Conservation (phyloP, 1,284 basidiomycete species). For the Leucoagaricus sp. region DNA sequence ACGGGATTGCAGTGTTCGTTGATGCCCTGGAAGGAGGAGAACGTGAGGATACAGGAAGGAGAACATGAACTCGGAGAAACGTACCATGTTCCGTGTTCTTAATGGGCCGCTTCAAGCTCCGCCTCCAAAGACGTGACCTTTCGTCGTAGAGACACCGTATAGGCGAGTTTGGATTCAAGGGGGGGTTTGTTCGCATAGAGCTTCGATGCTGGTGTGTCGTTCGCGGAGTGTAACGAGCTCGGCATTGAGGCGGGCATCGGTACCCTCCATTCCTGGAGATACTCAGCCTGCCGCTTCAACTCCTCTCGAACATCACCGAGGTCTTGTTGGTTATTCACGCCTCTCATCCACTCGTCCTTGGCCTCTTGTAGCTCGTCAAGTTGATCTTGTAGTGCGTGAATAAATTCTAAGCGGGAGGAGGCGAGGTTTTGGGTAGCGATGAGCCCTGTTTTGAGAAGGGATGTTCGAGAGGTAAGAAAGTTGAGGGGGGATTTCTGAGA, state of each 20-base stretch:
- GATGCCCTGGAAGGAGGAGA: conserved; percentile 20
- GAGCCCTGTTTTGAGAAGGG: conserved; percentile 47
- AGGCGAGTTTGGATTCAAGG: conserved; percentile 56
- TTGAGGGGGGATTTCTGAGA: conserved; percentile 50
- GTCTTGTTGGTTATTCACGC: conserved; percentile 44
- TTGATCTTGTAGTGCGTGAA: conserved; percentile 47
- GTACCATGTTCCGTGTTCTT: conserved; percentile 58
- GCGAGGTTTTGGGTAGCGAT: conserved; percentile 40
- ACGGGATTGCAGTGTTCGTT: too few species aligned
- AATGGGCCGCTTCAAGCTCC: conserved; percentile 58
- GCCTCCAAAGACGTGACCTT: conserved; percentile 59
- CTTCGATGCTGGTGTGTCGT: conserved; percentile 61
- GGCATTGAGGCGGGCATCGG: conserved; percentile 55
- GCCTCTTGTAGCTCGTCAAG: conserved; percentile 43
- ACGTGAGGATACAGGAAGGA: neutral
- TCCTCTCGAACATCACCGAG: conserved; percentile 63
- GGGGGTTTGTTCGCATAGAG: conserved; percentile 75
- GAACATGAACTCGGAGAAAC: conserved; percentile 20
- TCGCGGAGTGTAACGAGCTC: conserved; percentile 59
- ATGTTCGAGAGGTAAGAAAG: conserved; percentile 44
- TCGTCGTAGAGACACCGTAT: conserved; percentile 57
- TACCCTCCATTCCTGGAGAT: conserved; percentile 63
- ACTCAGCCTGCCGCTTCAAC: conserved; percentile 59
- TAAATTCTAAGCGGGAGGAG: conserved; percentile 40
- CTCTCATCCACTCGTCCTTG: conserved; percentile 20